phyloP scores from a whole-genome alignment of 352 stramenopile genomes.

The Stramenopiles sp. region DNA sequence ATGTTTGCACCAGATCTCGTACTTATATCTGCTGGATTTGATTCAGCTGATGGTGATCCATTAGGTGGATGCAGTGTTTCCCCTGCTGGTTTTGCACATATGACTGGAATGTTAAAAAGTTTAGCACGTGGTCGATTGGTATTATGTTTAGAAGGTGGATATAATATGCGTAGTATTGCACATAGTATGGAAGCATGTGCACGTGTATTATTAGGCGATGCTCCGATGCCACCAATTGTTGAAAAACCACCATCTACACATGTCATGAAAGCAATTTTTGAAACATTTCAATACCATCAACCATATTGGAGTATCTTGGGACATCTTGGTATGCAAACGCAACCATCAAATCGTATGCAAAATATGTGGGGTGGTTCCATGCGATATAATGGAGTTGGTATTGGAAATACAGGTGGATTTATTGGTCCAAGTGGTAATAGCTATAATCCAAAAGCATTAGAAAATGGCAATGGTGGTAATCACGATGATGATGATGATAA shows the following conservation, averaged over 20 bases:
- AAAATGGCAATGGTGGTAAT: background rate
- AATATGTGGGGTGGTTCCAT: background rate
- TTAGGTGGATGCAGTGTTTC: constrained; percentile 48
- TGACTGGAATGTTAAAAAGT: constrained; percentile 29
- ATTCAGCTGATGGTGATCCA: constrained; percentile 71
- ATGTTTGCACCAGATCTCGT: constrained; percentile 73
- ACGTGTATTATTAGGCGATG: constrained; percentile 13
- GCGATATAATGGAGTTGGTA: background rate
- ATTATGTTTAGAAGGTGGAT: constrained; percentile 38
- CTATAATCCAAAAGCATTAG: too few relatives aligned
- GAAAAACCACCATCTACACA: background rate
- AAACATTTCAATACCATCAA: background rate
- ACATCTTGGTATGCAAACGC: background rate
- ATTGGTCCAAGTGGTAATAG: too few relatives aligned
- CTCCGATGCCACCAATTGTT: background rate
- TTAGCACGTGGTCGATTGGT: constrained; percentile 31
- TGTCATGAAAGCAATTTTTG: background rate
- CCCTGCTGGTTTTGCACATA: constrained; percentile 30
- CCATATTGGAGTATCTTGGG: background rate
- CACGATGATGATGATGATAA: background rate
- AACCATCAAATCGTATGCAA: background rate
- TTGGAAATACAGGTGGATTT: too few relatives aligned
- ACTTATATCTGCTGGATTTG: constrained; percentile 79
- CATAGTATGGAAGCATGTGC: constrained; percentile 12
- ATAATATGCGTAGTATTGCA: constrained; percentile 21